Percentiles rank a stretch among this genome's conserved stretches.
Conservation (phyloP, 208 protist species). For the Trypanosoma rangeli region DNA sequence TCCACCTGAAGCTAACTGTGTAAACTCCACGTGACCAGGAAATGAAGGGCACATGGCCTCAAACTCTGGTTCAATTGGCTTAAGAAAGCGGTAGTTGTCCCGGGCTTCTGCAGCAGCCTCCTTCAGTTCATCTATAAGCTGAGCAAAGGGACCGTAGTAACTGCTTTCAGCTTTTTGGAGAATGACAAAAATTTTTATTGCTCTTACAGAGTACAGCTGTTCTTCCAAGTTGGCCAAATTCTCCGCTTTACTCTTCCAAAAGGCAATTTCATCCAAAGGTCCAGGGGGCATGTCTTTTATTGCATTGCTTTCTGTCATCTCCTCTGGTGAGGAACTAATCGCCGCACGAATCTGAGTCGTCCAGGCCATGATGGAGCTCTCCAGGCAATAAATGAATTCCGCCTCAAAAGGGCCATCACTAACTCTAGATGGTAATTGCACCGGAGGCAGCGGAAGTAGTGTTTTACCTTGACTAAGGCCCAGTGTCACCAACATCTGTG, state of each 20-base stretch:
- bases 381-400: conserved; percentile 91
- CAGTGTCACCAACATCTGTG: conserved; percentile 89
- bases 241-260: conserved; percentile 94
- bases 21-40: conserved; percentile 65
- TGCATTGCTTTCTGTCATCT: conserved; percentile 66
- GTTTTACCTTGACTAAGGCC: conserved; percentile 93
- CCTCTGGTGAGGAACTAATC: conserved; percentile 85
- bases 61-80: conserved; percentile 85
- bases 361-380: conserved; percentile 93
- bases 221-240: conserved; percentile 93
- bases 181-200: conserved; percentile 91
- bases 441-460: conserved; percentile 91
- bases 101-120: conserved; percentile 81
- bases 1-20: conserved; percentile 72
- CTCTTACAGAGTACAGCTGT: conserved; percentile 92
- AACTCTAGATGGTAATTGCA: conserved; percentile 78
- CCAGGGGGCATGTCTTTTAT: conserved; percentile 76
- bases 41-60: conserved; percentile 68
- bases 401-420: conserved; percentile 80
- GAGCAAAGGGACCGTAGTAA: conserved; percentile 87
- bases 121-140: conserved; percentile 89
- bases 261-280: conserved; percentile 94
- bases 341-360: conserved; percentile 90
- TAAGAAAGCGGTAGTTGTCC: conserved; percentile 93
- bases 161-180: conserved; percentile 90